phyloP scores from a whole-genome alignment of 805 yeast species.

The Dipodascus albidus region DNA sequence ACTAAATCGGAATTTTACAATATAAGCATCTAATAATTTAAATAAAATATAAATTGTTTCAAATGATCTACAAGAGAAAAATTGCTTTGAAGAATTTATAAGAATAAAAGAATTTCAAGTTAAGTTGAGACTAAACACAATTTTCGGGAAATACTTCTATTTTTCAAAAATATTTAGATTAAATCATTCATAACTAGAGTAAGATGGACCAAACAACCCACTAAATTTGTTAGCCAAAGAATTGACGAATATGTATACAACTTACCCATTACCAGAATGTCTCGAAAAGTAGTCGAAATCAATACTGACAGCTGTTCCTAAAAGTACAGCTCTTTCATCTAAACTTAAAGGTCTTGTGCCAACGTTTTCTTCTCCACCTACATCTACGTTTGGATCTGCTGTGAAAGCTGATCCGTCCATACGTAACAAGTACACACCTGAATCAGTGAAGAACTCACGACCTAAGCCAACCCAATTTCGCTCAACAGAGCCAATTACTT shows the following conservation, averaged over 20 bases:
- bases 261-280: constrained; percentile 49
- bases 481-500: constrained; percentile 65
- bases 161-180: constrained; percentile 6
- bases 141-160: no score
- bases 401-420: constrained; percentile 62
- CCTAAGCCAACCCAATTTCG: constrained; percentile 94
- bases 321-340: constrained; percentile 74
- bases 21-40: no score
- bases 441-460: constrained; percentile 85
- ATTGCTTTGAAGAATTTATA: no score
- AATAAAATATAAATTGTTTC: no score
- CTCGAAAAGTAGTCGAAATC: constrained; percentile 97
- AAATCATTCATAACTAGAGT: constrained; percentile 2
- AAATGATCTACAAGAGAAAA: no score
- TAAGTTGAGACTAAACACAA: no score
- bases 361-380: constrained; percentile 20
- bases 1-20: no score
- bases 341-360: constrained; percentile 46
- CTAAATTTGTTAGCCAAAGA: background rate
- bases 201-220: background rate
- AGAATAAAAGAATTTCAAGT: no score
- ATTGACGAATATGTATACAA: background rate
- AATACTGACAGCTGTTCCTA: constrained; percentile 82
- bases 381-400: constrained; percentile 35
- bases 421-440: constrained; percentile 81